Evolutionary conservation across 257 asterid species (phyloP), one percentile per base, ranked within the genome.

Genomic region (Rehmannia glutinosa): DNA sequence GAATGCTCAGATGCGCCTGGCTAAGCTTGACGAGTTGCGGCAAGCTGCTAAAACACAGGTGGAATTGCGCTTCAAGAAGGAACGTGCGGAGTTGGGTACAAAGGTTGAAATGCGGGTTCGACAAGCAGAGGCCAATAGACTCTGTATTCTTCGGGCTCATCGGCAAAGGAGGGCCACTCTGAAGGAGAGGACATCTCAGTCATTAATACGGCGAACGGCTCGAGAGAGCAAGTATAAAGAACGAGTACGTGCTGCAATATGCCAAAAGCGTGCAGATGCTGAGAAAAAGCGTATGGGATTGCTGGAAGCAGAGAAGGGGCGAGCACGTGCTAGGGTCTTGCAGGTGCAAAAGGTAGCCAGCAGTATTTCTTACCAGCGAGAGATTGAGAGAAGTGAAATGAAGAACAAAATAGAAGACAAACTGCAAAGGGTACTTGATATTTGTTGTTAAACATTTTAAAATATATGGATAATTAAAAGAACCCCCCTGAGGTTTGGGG

Each of bases 241-340:
- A 70, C 87, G 92, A 49, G 93, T 94, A 13, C 81, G 84, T 62
- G 89, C 97, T 65, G 88, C 97, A 47, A 88, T 91, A 51, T 62
- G 46, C 77, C 99, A 94, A 73, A 94, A 94, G 76, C 96, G 99
- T 62, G 90, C 93, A 5, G 93, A 85, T 71, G 99, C 97, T 36
- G 97, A 94, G 84, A 87, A 77, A 70, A 94, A 88, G 68, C 80
- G 97, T 33, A 56, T 83, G 62, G 88, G 90, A 61, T 79, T 94
- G 74, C 82, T 94, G 70, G 97, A 94, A 72, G 97, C 91, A 4
- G 99, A 94, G 86, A 94, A 84, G 81, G 87, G 75, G 71, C 83
- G 82, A 62, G 97, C 92, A 17, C 82, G 75, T 65, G 96, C 91
- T 66, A 82, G 89, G 75, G 84, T 82, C 62, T 74, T 86, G 62